Base-by-base conservation (phyloP, 1,139 yeast genomes). In the Yamadazyma blattariae region DNA sequence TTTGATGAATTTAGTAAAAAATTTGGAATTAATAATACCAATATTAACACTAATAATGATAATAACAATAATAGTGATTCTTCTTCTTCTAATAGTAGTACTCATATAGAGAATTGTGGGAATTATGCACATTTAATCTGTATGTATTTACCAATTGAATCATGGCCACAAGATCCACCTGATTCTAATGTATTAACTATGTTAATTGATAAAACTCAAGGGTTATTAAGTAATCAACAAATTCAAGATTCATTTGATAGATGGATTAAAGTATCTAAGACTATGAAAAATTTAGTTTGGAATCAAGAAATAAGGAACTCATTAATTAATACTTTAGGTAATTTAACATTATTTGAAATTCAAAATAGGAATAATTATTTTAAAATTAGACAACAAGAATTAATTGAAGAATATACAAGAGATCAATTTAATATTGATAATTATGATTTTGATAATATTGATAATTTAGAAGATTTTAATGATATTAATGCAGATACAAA, bases 111-210 rank as follows among this genome's bases (percentile, higher is more conserved):
- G 7, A 35, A 35, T 7, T 20, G 11, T 13, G 22, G 27, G 4
- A 39, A 38, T 12, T 52, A 50, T 38, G 49, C 48, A 11, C 27
- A 31, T 22, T 25, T 26, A 19, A 32, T 32, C 3, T 34, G 41
- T 30, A 32, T 47, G 36, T 43, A 47, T 32, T 22, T 50, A 23
- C 55, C 54, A 7, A 36, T 50, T n/a, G 25, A 36, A n/a, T 38
- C 37, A 21, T 48, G 52, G 52, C 51, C 54, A 2, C 34, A 34
- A 10, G 36, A 36, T 9, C 46, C 47, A 12, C 40, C 40, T 14
- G 32, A 29, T 21, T 11, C 5, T 10, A 25, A 33, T n/a, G n/a
- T 16, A 3, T 19, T 4, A 7, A 16, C 18, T 7, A 20, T 10
- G 2, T 22, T 37, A 18, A 5, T 25, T 4, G 34, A 24, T 16